These are phyloP conservation scores for Dendrothele bispora DNA, from an alignment of 768 basidiomycete species.

Conservation along the genomic window DNA sequence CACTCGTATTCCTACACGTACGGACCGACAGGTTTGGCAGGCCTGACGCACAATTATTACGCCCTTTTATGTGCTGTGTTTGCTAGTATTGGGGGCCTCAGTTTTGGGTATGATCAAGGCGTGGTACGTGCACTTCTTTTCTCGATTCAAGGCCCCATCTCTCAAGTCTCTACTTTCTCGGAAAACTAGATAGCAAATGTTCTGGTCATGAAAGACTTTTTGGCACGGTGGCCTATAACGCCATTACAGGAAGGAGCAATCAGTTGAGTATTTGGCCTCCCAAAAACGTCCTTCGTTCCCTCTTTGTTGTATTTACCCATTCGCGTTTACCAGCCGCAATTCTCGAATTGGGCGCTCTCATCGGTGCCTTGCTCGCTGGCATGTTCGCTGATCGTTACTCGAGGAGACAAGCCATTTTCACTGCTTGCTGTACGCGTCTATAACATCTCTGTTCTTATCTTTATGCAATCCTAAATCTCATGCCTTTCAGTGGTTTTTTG, in stretches of 20 bases:
- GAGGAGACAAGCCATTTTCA: slow-evolving; percentile 63
- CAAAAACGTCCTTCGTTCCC: background rate
- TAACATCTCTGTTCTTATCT: background rate
- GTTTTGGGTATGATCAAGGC: slow-evolving; percentile 10
- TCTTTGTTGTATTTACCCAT: background rate
- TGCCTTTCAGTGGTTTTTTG: slow-evolving; percentile 57
- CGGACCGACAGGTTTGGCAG: slow-evolving; percentile 67
- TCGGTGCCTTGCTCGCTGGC: slow-evolving; percentile 71
- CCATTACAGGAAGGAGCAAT: slow-evolving; percentile 75
- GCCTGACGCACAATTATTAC: slow-evolving; percentile 65
- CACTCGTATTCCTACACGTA: slow-evolving; percentile 65
- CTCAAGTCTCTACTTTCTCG: no score
- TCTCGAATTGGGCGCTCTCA: slow-evolving; percentile 75
- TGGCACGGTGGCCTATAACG: slow-evolving; percentile 64
- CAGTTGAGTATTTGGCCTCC: no score
- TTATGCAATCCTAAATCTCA: background rate
- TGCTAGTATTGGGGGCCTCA: slow-evolving; percentile 58
- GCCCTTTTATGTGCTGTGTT: slow-evolving; percentile 69
- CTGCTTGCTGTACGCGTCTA: slow-evolving; percentile 58
- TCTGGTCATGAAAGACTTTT: slow-evolving; percentile 81
- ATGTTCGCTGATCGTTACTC: slow-evolving; percentile 69
- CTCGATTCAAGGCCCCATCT: no score
- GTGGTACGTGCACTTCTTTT: no score
- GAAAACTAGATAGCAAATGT: slow-evolving; percentile 84
- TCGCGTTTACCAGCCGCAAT: slow-evolving; percentile 62